Conservation (phyloP, 306 rosid genomes). For the Acacia crassicarpa region DNA sequence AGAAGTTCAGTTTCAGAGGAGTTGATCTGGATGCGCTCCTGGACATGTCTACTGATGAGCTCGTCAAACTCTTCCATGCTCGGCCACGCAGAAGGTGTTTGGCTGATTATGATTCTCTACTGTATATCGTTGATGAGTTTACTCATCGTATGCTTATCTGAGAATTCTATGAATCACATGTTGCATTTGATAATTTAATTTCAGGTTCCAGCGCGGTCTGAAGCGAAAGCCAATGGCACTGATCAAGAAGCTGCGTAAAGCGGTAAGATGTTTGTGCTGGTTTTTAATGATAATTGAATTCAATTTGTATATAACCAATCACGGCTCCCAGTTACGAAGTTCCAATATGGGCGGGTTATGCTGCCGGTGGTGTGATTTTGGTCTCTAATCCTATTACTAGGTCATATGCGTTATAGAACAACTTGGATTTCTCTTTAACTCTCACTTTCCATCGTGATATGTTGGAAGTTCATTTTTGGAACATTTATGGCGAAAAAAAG, state of each 20-base stretch:
- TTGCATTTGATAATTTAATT: background rate
- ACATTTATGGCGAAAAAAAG: background rate
- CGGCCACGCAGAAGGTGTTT: conserved; percentile 63
- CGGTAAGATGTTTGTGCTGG: background rate
- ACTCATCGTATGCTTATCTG: background rate
- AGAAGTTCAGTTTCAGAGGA: conserved; percentile 67
- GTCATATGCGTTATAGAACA: background rate
- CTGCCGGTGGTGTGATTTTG: background rate
- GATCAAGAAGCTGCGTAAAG: conserved; percentile 39
- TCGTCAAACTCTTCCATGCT: conserved; percentile 65
- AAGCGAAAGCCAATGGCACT: conserved; percentile 39
- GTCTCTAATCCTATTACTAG: background rate
- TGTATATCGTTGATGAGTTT: background rate
- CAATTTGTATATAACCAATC: background rate
- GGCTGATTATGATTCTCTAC: background rate
- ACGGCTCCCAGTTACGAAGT: background rate
- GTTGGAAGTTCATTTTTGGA: background rate
- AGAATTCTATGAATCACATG: background rate
- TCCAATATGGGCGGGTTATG: background rate
- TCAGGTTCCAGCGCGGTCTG: conserved; percentile 33
- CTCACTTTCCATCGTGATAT: background rate
- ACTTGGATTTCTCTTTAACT: background rate
- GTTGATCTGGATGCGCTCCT: conserved; percentile 64
- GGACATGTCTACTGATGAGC: conserved; percentile 70
- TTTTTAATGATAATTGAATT: background rate